phyloP scores from a whole-genome alignment of 2,329 filamentous ascomycete species.

The Aspergillus novofumigatus region DNA sequence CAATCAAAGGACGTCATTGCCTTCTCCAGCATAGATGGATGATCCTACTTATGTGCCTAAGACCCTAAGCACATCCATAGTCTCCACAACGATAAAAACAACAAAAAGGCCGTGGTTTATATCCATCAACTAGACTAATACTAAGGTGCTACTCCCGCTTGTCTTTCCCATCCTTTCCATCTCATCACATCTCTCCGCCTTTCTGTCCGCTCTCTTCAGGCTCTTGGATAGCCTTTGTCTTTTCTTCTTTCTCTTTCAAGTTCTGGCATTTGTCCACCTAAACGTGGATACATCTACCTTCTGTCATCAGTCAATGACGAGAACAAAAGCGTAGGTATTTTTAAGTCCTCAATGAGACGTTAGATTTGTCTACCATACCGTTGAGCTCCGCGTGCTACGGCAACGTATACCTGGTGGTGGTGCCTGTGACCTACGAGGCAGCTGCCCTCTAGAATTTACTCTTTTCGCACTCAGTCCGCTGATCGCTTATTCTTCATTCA shows the following conservation, averaged over 20 bases:
- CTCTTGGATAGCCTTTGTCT: not conserved
- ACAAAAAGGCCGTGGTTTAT: not conserved
- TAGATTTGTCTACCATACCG: not conserved
- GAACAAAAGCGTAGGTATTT: not conserved
- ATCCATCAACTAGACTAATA: not conserved
- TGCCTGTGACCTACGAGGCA: conserved; percentile 32
- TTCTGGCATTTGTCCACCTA: not conserved
- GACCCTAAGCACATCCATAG: not conserved
- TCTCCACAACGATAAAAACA: not conserved
- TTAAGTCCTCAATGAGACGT: not conserved
- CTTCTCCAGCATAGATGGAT: not conserved
- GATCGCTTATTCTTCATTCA: conserved; percentile 15
- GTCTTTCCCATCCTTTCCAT: not conserved
- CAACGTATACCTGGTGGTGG: conserved; percentile 22
- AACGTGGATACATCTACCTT: not conserved
- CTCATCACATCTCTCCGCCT: not conserved
- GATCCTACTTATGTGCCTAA: not conserved
- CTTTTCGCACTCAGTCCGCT: conserved; percentile 21
- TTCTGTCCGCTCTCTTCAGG: not conserved
- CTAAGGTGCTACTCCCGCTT: too few relatives aligned
- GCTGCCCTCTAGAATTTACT: conserved; percentile 25
- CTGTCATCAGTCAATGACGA: not conserved
- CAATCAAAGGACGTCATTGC: not conserved
- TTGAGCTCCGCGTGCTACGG: not conserved
- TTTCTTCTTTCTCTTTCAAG: not conserved